Percentiles rank a stretch among this genome's conserved stretches.
Conservation (phyloP, 768 basidiomycete species). For the Mycena rosella region DNA sequence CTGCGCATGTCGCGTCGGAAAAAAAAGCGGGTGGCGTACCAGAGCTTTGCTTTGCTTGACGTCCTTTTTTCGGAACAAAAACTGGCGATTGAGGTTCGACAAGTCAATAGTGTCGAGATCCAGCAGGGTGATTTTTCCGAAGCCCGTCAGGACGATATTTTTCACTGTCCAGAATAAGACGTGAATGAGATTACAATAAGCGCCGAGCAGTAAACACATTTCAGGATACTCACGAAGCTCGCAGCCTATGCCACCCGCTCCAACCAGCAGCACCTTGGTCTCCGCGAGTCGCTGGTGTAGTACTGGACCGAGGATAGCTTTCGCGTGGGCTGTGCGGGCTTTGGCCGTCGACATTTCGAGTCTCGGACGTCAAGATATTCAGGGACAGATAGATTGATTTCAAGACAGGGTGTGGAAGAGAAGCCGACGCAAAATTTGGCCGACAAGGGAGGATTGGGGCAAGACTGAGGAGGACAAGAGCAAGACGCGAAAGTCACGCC, state of each 20-base stretch:
- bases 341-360: conserved; percentile 59
- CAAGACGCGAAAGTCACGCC: conserved; percentile 5
- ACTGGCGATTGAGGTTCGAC: conserved; percentile 97
- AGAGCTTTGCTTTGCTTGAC: conserved; percentile 97
- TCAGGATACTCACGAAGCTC: conserved; percentile 78
- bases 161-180: conserved; percentile 78
- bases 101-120: conserved; percentile 99
- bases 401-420: background rate
- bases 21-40: conserved; percentile 56
- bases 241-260: conserved; percentile 97
- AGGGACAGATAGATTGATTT: background rate
- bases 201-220: background rate
- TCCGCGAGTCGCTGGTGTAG: conserved; percentile 70
- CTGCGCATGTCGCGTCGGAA: background rate
- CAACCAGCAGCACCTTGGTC: conserved; percentile 88
- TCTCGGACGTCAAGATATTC: background rate
- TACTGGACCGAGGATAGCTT: conserved; percentile 84
- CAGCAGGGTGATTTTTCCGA: conserved; percentile 91
- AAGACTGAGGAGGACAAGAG: background rate
- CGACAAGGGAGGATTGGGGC: background rate
- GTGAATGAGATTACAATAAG: background rate
- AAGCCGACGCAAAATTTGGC: background rate
- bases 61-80: conserved; percentile 96
- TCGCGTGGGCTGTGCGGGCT: conserved; percentile 71
- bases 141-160: conserved; percentile 93